Percentiles rank a stretch among this genome's conserved stretches.
phyloP scores from a whole-genome alignment of 2,329 filamentous ascomycete genomes.

The Phaeosphaeria sp. region DNA sequence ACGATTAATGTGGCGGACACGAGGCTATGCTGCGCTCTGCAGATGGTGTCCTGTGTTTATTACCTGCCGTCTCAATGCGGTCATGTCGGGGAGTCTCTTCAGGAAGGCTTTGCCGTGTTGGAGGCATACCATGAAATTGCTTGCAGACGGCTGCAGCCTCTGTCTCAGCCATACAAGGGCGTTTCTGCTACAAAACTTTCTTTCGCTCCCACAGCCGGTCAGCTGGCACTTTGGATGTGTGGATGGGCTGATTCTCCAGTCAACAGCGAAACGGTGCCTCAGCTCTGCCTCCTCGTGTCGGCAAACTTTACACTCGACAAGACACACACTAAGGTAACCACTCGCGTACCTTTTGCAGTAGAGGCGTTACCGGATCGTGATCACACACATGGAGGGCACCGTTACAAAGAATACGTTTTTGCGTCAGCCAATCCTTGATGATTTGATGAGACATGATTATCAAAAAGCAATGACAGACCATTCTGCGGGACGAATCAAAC shows the following conservation, averaged over 20 bases:
- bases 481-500: slow-evolving; percentile 16
- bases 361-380: slow-evolving; percentile 30
- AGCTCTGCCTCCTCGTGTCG: slow-evolving; percentile 22
- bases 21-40: slow-evolving; percentile 16
- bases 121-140: slow-evolving; percentile 19
- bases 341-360: slow-evolving; percentile 8
- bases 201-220: slow-evolving; percentile 18
- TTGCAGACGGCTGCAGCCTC: slow-evolving; percentile 16
- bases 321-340: slow-evolving; percentile 10
- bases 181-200: slow-evolving; percentile 7
- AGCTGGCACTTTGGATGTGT: slow-evolving; percentile 15
- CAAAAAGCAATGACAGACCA: slow-evolving; percentile 20
- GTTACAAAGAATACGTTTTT: slow-evolving; percentile 29
- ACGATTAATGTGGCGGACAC: slow-evolving; percentile 5
- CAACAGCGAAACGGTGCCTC: slow-evolving; percentile 17
- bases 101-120: slow-evolving; percentile 10
- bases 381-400: slow-evolving; percentile 18
- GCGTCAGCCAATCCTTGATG: slow-evolving; percentile 25
- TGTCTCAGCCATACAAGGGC: slow-evolving; percentile 24
- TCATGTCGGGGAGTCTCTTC: slow-evolving; percentile 6
- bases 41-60: slow-evolving; percentile 18
- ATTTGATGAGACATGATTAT: slow-evolving; percentile 28
- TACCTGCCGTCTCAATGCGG: slow-evolving; percentile 1
- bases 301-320: slow-evolving; percentile 12
- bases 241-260: slow-evolving; percentile 20